Evolutionary conservation across 2,329 filamentous ascomycete species (phyloP), one percentile per base, ranked within the genome.

Genomic region (Fonsecaea pedrosoi): DNA sequence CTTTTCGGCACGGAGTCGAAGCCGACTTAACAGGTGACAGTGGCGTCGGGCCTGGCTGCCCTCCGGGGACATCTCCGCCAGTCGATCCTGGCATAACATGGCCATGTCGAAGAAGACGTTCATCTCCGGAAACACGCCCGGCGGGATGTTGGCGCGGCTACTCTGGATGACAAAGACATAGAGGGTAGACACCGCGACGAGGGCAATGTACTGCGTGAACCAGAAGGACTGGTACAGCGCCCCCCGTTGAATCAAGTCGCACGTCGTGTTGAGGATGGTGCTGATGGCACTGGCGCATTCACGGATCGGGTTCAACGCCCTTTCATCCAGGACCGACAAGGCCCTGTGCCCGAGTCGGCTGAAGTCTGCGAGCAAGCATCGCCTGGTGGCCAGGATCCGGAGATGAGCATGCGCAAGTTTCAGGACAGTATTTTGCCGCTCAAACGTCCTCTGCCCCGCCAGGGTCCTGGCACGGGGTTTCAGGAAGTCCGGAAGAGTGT

Each of bases 191-290:
- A 73, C 61, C 3, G 68, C 71, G 4, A 70, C 70, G 9, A 72
- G 58, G 6, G 68, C 65, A 21, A 74, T 68, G 48, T 76, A 76
- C 34, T 72, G 72, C 10, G 73, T 75, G 64, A 73, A 75, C 74
- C 74, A 76, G 57, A 75, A 75, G 3, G 67, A 65, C 53, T 74
- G 70, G 54, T 74, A 72, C 15, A 75, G 50, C 0, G 63, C 69
- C 2, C 34, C 70, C n/a, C 73, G 67, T 1, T 70, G 62, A 13
- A 71, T 69, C 57, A 75, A 69, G 18, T 65, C 69, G 34, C 70
- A 62, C 3, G 69, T 65, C 10, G 71, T 61, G 18, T 72, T 68
- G 9, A 75, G 53, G n/a, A 70, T 71, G 18, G 67, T 65, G 37
- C 54, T 69, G n/a, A 74, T 70, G 2, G 73, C 70, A 48, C 58